Conservation (phyloP, 139 green algal species). For the Limnomonas spitsbergensis region DNA sequence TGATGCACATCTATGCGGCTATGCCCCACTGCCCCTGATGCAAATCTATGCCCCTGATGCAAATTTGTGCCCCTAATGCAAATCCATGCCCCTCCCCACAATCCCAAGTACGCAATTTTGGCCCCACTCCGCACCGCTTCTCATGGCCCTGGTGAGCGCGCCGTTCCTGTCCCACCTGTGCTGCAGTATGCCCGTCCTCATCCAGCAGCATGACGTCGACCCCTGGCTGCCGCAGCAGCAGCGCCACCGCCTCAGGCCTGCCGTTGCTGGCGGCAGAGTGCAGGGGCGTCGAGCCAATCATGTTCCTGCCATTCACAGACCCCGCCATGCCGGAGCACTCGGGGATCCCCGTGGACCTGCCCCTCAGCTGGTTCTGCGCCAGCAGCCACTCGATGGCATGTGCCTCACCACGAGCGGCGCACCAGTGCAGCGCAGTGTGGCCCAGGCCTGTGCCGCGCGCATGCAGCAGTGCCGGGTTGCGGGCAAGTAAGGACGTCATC, state of each 20-base stretch:
- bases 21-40: too few species aligned
- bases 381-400: conserved; percentile 1
- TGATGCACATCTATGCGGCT: too few species aligned
- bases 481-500: not conserved
- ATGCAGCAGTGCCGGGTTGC: conserved; percentile 23
- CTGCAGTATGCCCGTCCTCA: not conserved
- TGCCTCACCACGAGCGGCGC: not conserved
- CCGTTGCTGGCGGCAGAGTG: conserved; percentile 55
- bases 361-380: not conserved
- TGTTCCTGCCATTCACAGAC: conserved; percentile 42
- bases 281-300: conserved; percentile 59
- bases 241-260: conserved; percentile 6
- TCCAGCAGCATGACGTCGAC: not conserved
- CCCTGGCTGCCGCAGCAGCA: not conserved
- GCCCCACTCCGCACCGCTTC: too few species aligned
- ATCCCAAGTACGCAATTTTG: too few species aligned
- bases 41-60: too few species aligned
- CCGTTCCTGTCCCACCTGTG: conserved; percentile 5
- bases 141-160: too few species aligned
- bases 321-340: not conserved
- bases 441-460: conserved; percentile 24
- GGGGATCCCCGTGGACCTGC: not conserved
- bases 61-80: too few species aligned
- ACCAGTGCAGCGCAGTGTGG: conserved; percentile 63
- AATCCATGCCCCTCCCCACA: too few species aligned